phyloP scores from a whole-genome alignment of 768 basidiomycete species.

The Trichaptum fuscoviolaceum region DNA sequence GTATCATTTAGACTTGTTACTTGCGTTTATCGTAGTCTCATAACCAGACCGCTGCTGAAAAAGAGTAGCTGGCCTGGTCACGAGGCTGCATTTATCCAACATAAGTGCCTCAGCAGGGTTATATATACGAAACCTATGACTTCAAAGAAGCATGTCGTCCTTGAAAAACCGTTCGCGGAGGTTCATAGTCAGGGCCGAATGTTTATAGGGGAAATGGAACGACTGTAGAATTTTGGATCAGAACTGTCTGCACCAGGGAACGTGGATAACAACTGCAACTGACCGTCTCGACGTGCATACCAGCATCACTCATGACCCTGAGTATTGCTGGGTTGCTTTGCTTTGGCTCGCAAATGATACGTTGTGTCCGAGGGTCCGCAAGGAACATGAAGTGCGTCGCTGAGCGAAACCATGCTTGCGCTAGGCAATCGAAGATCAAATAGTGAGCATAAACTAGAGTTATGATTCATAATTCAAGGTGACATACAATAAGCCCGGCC shows the following conservation, averaged over 20 bases:
- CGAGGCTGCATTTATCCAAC: too few relatives aligned
- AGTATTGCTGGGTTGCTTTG: constrained; percentile 25
- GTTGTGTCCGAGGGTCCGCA: constrained; percentile 35
- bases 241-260: background rate
- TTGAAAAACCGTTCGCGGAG: constrained; percentile 1
- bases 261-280: background rate
- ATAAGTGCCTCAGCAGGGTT: too few relatives aligned
- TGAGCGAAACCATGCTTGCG: constrained; percentile 6
- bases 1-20: too few relatives aligned
- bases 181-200: background rate
- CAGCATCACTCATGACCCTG: constrained; percentile 17
- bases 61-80: too few relatives aligned
- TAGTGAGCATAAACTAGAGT: background rate
- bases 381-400: constrained; percentile 37
- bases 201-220: constrained; percentile 1
- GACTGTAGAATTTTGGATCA: background rate
- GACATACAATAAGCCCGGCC: constrained; percentile 36
- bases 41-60: too few relatives aligned
- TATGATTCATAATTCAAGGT: background rate
- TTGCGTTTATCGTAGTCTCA: too few relatives aligned
- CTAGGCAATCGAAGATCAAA: background rate
- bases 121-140: too few relatives aligned
- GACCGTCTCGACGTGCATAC: constrained; percentile 2
- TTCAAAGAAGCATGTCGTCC: background rate
- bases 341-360: constrained; percentile 39